Evolutionary conservation across 106 monocot genomes (phyloP).

Genomic region (Triglochin maritima): DNA sequence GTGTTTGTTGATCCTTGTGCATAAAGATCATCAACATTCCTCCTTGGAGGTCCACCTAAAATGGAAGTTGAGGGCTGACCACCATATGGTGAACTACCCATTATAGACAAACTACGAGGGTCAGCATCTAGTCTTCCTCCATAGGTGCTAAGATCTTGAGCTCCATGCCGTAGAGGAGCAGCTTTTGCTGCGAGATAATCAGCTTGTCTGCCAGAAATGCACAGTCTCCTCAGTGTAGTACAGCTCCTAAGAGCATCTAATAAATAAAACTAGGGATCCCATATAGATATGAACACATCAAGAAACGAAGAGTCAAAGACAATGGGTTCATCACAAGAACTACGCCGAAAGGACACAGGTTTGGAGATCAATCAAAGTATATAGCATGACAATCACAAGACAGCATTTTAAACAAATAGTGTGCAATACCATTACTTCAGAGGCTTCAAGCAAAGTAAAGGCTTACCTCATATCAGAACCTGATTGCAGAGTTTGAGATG

Average conservation of each 20-base stretch:
- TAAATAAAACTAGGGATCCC: conserved; percentile 6
- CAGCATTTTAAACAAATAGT: no score
- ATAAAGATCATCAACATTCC: conserved; percentile 63
- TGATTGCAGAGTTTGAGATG: conserved; percentile 54
- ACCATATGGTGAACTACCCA: conserved; percentile 47
- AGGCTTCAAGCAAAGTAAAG: not conserved
- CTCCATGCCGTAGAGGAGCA: conserved; percentile 47
- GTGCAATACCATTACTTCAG: no score
- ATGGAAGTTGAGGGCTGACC: conserved; percentile 48
- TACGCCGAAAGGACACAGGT: no score
- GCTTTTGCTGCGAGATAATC: conserved; percentile 76
- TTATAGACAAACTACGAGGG: conserved; percentile 50
- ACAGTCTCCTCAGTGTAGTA: conserved; percentile 58
- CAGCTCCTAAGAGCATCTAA: conserved; percentile 6
- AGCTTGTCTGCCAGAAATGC: conserved; percentile 98
- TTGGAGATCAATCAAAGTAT: no score
- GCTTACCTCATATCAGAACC: conserved; percentile 66
- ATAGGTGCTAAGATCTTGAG: conserved; percentile 52
- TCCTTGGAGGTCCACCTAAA: conserved; percentile 67
- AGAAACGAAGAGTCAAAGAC: not conserved
- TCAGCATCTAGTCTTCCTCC: conserved; percentile 67
- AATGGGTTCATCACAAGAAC: not conserved
- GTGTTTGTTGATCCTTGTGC: conserved; percentile 40
- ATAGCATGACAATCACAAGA: no score
- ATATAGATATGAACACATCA: not conserved